Evolutionary conservation across 2,329 filamentous ascomycete species (phyloP).

Genomic region (Catunica adiposa): DNA sequence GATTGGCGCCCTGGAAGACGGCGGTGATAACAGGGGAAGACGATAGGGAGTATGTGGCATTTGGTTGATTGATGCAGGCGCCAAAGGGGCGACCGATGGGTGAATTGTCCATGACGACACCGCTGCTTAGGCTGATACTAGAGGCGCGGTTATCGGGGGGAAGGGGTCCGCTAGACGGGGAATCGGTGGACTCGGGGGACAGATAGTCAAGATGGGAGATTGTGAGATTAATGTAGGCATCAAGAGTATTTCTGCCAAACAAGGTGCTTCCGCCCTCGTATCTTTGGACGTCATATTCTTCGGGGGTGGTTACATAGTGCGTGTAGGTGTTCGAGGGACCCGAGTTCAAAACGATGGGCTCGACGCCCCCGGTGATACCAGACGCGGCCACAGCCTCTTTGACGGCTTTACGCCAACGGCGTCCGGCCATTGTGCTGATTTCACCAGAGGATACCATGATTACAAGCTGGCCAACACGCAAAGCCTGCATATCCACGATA

Average conservation of each 20-base stretch:
- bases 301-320: conserved; percentile 21
- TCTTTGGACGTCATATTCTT: conserved; percentile 44
- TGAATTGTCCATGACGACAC: conserved; percentile 56
- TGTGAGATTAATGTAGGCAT: conserved; percentile 71
- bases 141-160: conserved; percentile 65
- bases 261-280: conserved; percentile 86
- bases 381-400: conserved; percentile 29
- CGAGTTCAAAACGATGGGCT: conserved; percentile 62
- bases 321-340: conserved; percentile 81
- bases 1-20: conserved; percentile 72
- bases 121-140: conserved; percentile 62
- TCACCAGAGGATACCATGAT: conserved; percentile 78
- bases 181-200: conserved; percentile 26
- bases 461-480: conserved; percentile 69
- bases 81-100: conserved; percentile 54
- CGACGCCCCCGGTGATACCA: conserved; percentile 23
- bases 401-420: conserved; percentile 66
- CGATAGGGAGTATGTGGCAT: conserved; percentile 17
- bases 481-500: conserved; percentile 69
- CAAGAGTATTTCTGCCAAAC: conserved; percentile 69
- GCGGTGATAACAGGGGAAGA: conserved; percentile 45
- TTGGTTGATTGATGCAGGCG: conserved; percentile 39
- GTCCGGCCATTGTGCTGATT: conserved; percentile 79
- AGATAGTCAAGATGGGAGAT: conserved; percentile 53
- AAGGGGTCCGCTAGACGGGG: conserved; percentile 31